Evolutionary conservation across 164 flowering plant species (phyloP), one percentile per base, ranked within the genome.

Genomic region (Paratinospora sagittata): DNA sequence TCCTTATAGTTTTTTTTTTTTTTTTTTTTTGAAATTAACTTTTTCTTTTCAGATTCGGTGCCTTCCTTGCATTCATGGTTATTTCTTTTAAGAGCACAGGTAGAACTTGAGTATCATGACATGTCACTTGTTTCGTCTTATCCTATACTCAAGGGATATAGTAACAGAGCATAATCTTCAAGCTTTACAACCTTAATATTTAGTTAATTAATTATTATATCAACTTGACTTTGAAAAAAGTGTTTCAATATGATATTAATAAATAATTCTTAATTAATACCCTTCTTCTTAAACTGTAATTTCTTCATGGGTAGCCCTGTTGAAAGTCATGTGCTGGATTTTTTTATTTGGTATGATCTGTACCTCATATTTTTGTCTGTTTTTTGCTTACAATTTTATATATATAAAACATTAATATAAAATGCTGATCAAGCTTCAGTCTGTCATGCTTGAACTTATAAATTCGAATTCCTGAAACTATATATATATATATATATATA

Each of bases 41-140:
- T 52, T 52, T 17, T 52, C 58, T 52, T 16, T 52, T 52, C 19
- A 52, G 58, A 52, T 52, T 52, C 19, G 19, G 58, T 52, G 23
- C 58, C 58, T 52, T 52, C n/a, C 58, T 52, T 52, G 58, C 58
- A 52, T 16, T 52, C 58, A 52, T 52, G 19, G n/a, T 52, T 52
- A 19, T 52, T 52, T 17, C 58, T 52, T 52, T 52, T 52, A 52
- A 52, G 58, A 52, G 58, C 58, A 52, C 16, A 52, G 58, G 16
- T 16, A 52, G 58, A 52, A 52, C n/a, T 17, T 52, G 58, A 52
- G 58, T 52, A 52, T 52, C 58, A 52, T 16, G 58, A 0, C 58
- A 52, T 17, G 58, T n/a, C 14, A 52, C 58, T 52, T 43, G 49
- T 43, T 43, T 43, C 14, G 13, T 43, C 14, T n/a, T n/a, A n/a